Percentiles rank a stretch among this genome's conserved stretches.
Conservation (phyloP, 2,329 filamentous ascomycete species). For the Rhexocercosporidium sp. region DNA sequence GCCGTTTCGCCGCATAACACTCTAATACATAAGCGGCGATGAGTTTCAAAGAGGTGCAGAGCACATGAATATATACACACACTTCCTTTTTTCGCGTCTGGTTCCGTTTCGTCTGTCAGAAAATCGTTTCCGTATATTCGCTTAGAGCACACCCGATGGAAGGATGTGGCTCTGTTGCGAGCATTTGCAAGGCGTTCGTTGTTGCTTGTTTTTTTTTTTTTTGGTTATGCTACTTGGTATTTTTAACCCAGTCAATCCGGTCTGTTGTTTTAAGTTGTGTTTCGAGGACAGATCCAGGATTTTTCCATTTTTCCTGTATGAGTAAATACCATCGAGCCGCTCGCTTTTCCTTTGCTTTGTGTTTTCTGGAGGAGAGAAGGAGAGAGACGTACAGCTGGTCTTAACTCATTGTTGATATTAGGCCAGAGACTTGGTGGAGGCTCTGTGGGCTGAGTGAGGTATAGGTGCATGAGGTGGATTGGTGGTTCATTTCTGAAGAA, state of each 20-base stretch:
- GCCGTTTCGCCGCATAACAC: conserved; percentile 29
- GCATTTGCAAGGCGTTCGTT: conserved; percentile 12
- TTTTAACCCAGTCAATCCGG: not conserved
- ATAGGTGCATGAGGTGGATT: no score
- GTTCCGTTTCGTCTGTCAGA: not conserved
- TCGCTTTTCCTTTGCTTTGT: conserved; percentile 11
- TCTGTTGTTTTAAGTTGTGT: not conserved
- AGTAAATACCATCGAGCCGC: conserved; percentile 10
- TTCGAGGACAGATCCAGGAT: not conserved
- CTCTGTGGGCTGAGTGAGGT: not conserved
- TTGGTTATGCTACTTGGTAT: not conserved
- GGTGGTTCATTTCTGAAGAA: conserved; percentile 19
- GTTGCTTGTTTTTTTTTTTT: not conserved
- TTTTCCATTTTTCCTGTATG: not conserved
- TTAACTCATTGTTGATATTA: no score
- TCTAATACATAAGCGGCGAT: not conserved
- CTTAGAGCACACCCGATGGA: not conserved
- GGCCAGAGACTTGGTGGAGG: not conserved
- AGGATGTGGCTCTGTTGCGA: not conserved
- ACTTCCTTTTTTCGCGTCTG: not conserved
- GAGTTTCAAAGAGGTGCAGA: conserved; percentile 3
- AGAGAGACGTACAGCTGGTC: not conserved
- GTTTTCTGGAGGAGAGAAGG: not conserved
- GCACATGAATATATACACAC: conserved; percentile 6
- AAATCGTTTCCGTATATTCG: not conserved